These are phyloP conservation scores for Fusarium neocosmosporiellum DNA, from an alignment of 2,329 filamentous ascomycete genomes.

Conservation along the genomic window DNA sequence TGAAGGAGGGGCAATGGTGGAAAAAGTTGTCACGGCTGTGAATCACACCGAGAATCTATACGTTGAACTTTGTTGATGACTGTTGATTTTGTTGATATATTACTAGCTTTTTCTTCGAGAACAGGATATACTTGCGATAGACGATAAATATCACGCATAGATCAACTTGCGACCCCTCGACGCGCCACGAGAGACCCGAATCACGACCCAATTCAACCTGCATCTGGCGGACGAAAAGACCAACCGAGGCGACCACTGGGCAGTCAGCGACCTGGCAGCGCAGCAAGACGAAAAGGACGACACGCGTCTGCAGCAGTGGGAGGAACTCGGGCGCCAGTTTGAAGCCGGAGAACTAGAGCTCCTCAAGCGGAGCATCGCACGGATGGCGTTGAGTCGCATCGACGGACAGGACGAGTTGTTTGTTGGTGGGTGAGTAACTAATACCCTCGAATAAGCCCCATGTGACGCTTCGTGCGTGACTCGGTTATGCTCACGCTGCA, in stretches of 20 bases:
- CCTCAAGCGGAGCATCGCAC: slow-evolving; percentile 47
- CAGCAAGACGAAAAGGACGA: slow-evolving; percentile 8
- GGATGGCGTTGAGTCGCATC: slow-evolving; percentile 57
- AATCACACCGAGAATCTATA: slow-evolving; percentile 33
- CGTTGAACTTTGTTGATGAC: slow-evolving; percentile 6
- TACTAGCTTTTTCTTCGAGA: neutral
- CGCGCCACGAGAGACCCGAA: neutral
- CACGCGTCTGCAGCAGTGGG: slow-evolving; percentile 33
- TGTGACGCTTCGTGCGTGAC: slow-evolving; percentile 16
- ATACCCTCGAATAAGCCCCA: neutral
- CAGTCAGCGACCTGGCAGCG: neutral
- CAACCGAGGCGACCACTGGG: neutral
- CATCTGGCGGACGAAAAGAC: slow-evolving; percentile 24
- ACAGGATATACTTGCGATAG: neutral
- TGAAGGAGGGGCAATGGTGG: slow-evolving; percentile 31
- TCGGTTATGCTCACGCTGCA: slow-evolving; percentile 17
- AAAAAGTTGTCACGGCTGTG: slow-evolving; percentile 26
- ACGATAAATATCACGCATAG: neutral
- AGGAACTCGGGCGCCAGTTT: slow-evolving; percentile 40
- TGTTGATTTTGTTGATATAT: neutral
- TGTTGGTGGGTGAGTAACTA: slow-evolving; percentile 51
- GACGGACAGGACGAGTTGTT: slow-evolving; percentile 56
- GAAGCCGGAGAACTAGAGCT: slow-evolving; percentile 36
- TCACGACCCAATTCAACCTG: neutral
- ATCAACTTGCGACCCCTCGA: neutral